Base-by-base conservation (phyloP, 345 rosid genomes). In the Combretum micranthum region DNA sequence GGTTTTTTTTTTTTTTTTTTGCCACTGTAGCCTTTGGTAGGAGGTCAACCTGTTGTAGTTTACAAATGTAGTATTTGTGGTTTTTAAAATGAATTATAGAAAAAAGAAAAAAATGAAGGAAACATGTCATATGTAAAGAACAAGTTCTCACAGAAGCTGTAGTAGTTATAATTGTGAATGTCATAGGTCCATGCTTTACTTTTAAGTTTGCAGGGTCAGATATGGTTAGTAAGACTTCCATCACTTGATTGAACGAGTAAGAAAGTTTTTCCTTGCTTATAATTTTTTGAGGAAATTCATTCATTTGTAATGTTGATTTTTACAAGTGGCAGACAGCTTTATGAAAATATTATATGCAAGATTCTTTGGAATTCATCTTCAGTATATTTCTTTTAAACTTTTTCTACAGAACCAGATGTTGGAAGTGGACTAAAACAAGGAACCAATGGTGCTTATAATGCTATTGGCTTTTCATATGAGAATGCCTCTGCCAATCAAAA, bases 391-490 rank as follows among this genome's bases (percentile, higher is more conserved):
- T 57, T 65, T 52, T 42, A 49, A 32, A 70, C 56, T 53, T 69
- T 20, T 45, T 54, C 37, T 69, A 20, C 65, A 43, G 62, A 65
- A 66, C 69, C 77, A 78, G 84, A 73, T 69, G 56, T 69, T 42
- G 85, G 73, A 59, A 64, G 69, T 57, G 80, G 53, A 56, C 65
- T 69, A 58, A 85, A 44, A 69, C 60, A 20, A 56, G 67, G 52
- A 37, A 72, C 56, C 67, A 52, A 42, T 17, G 71, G 65, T 67
- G 77, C 80, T 60, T 86, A 67, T 74, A 68, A 64, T 52, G 77
- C 94, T 42, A 91, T 89, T 54, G 77, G 83, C 16, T 85, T 83
- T 64, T 77, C 91, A 20, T 93, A 93, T 65, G 96, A 91, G 73
- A 74, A 74, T 59, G 21, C 79, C 48, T 56, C 70, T 25, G 25